Evolutionary conservation across 768 basidiomycete genomes (phyloP).

Genomic region (Russula sp.): DNA sequence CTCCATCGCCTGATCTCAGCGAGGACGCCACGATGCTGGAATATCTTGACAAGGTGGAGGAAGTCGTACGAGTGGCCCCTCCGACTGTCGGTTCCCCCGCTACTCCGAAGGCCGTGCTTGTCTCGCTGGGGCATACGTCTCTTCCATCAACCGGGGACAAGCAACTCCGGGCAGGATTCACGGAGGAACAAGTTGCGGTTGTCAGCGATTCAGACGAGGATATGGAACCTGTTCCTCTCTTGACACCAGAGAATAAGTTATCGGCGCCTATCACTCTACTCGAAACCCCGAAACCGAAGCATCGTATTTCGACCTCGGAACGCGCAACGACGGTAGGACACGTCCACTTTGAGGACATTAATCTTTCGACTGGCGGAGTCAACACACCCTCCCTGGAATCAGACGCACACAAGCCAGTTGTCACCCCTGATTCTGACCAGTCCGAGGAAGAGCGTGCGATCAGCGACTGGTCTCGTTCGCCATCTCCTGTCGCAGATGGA

Average conservation of each 20-base stretch:
- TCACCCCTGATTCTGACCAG: not conserved
- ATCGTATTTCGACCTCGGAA: not conserved
- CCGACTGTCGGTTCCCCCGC: not conserved
- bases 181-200: not conserved
- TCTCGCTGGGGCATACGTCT: not conserved
- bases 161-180: not conserved
- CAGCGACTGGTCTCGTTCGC: conserved; percentile 37
- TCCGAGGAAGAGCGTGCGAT: conserved; percentile 26
- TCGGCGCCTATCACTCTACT: not conserved
- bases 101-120: not conserved
- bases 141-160: not conserved
- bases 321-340: conserved; percentile 1
- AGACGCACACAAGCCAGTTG: not conserved
- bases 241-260: not conserved
- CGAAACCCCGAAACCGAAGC: not conserved
- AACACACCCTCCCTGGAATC: not conserved
- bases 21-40: conserved; percentile 2
- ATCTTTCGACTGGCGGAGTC: not conserved
- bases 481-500: conserved; percentile 30
- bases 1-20: conserved; percentile 2
- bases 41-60: conserved; percentile 16
- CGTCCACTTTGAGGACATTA: conserved; percentile 12
- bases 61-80: not conserved
- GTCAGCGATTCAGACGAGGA: conserved; percentile 22
- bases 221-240: conserved; percentile 16